Conservation (phyloP, 2,329 filamentous ascomycete species). For the Zymoseptoria brevis region DNA sequence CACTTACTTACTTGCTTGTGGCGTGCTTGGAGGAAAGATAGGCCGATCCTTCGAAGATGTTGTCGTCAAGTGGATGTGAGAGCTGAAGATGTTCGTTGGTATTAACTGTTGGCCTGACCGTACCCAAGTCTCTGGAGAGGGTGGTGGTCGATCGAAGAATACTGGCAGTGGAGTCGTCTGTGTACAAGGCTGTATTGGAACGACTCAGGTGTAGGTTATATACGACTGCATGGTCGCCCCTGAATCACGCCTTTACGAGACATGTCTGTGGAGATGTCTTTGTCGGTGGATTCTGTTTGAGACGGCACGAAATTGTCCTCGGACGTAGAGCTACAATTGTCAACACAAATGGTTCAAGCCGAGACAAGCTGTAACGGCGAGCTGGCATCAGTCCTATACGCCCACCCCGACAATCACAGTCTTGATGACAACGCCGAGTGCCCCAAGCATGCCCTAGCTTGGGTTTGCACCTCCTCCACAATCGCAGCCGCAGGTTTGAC, state of each 20-base stretch:
- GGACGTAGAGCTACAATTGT: neutral
- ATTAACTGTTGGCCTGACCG: too few relatives aligned
- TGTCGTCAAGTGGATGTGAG: neutral
- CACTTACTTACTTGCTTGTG: neutral
- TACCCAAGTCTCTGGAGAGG: too few relatives aligned
- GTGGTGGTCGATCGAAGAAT: too few relatives aligned
- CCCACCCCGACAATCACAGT: neutral
- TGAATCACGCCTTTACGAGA: too few relatives aligned
- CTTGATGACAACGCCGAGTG: neutral
- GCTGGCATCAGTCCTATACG: neutral
- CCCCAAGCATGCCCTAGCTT: neutral
- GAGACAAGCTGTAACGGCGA: neutral
- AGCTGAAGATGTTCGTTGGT: neutral
- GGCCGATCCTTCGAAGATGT: too few relatives aligned
- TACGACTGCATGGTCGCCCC: too few relatives aligned
- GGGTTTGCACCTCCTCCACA: neutral
- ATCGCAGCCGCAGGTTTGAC: conserved; percentile 19
- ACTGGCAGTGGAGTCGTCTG: too few relatives aligned
- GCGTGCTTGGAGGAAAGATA: neutral
- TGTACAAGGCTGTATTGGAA: too few relatives aligned
- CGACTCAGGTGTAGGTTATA: too few relatives aligned
- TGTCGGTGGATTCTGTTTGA: neutral
- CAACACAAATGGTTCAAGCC: neutral
- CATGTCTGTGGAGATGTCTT: neutral
- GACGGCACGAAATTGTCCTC: neutral